phyloP scores from a whole-genome alignment of 2,329 filamentous ascomycete species.

The Aspergillus hortae region DNA sequence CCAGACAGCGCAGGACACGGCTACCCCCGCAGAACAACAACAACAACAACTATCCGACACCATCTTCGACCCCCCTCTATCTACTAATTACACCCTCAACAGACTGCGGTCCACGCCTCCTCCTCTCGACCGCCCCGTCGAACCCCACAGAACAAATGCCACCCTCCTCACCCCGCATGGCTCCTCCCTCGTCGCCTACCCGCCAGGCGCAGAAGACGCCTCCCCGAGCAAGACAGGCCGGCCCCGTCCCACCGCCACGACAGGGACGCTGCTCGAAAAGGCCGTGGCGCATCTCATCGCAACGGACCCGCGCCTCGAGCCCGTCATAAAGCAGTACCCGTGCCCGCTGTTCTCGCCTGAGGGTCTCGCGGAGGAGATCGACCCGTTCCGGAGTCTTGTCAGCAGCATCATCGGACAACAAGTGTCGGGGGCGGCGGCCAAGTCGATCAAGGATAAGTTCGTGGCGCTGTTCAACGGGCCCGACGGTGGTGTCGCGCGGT shows the following conservation, averaged over 20 bases:
- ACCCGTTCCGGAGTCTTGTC: conserved; percentile 79
- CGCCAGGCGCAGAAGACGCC: conserved; percentile 36
- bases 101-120: conserved; percentile 41
- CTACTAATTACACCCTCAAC: conserved; percentile 24
- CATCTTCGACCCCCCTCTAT: conserved; percentile 19
- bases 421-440: conserved; percentile 88
- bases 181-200: conserved; percentile 46
- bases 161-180: conserved; percentile 47
- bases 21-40: conserved; percentile 18
- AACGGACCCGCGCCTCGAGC: conserved; percentile 68
- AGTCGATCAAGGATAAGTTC: conserved; percentile 83
- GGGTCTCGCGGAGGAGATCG: conserved; percentile 77
- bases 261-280: conserved; percentile 67
- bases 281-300: conserved; percentile 71
- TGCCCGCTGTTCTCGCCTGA: conserved; percentile 78
- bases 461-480: conserved; percentile 62
- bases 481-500: conserved; percentile 35
- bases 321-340: conserved; percentile 68
- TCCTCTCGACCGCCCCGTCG: conserved; percentile 43
- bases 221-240: conserved; percentile 41
- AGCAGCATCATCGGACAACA: conserved; percentile 95
- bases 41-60: conserved; percentile 34
- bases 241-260: conserved; percentile 54
- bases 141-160: conserved; percentile 47
- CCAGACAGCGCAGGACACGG: not conserved